phyloP scores from a whole-genome alignment of 2,329 filamentous ascomycete genomes.

The Colletotrichum tamarilloi region DNA sequence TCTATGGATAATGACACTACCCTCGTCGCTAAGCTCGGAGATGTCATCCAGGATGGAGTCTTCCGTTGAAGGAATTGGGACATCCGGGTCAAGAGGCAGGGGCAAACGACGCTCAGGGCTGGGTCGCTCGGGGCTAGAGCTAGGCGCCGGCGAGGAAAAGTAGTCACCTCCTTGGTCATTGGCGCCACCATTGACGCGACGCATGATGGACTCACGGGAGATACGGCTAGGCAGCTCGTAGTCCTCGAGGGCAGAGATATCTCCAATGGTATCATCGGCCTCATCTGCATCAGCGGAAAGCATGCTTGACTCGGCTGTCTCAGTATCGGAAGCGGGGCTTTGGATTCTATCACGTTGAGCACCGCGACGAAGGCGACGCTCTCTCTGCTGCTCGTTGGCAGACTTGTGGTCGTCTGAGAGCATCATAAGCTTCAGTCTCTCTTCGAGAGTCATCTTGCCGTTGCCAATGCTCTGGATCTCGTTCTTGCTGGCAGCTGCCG shows the following conservation, averaged over 20 bases:
- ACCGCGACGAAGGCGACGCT: conserved; percentile 75
- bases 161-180: conserved; percentile 68
- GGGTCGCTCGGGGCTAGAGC: conserved; percentile 65
- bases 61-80: conserved; percentile 90
- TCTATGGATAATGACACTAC: conserved; percentile 75
- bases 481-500: conserved; percentile 76
- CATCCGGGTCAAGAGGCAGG: conserved; percentile 82
- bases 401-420: conserved; percentile 75
- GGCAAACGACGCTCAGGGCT: conserved; percentile 57
- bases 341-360: conserved; percentile 61
- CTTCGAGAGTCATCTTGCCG: conserved; percentile 84
- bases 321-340: conserved; percentile 55
- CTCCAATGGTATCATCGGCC: conserved; percentile 69
- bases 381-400: conserved; percentile 73
- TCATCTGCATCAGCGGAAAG: conserved; percentile 54
- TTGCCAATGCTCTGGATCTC: conserved; percentile 83
- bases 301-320: conserved; percentile 43
- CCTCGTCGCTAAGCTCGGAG: conserved; percentile 53
- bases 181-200: conserved; percentile 78
- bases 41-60: conserved; percentile 64
- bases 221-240: conserved; percentile 81
- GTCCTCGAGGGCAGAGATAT: conserved; percentile 69
- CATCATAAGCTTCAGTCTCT: conserved; percentile 90
- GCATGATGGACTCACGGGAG: conserved; percentile 92
- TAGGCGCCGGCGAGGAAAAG: conserved; percentile 71